phyloP scores from a whole-genome alignment of 192 early-diverging fungal species.

The Coemansia sp. region DNA sequence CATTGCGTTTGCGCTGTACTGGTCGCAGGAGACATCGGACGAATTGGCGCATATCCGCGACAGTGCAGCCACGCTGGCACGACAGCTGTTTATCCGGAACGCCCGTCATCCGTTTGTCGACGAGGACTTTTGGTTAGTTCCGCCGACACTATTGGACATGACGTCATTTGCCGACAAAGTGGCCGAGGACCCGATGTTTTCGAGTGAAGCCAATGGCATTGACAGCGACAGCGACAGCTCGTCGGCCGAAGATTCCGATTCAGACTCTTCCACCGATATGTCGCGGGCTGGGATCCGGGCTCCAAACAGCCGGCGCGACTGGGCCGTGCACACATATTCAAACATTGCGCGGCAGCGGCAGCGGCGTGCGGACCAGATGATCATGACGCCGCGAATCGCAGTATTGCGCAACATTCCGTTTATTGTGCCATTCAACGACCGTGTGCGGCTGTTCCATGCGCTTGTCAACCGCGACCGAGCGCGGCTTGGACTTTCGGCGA shows the following conservation, averaged over 20 bases:
- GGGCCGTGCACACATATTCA: slow-evolving; percentile 56
- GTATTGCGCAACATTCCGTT: slow-evolving; percentile 86
- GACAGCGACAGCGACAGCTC: background rate
- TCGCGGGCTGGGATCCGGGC: slow-evolving; percentile 6
- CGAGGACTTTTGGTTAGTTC: slow-evolving; percentile 49
- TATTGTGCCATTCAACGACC: slow-evolving; percentile 86
- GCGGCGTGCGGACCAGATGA: slow-evolving; percentile 15
- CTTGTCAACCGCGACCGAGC: slow-evolving; percentile 70
- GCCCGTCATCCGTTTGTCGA: slow-evolving; percentile 43
- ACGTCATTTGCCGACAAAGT: slow-evolving; percentile 47
- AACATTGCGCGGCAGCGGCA: slow-evolving; percentile 30
- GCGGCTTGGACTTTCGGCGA: slow-evolving; percentile 18
- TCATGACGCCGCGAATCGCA: slow-evolving; percentile 45
- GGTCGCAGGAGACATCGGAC: slow-evolving; percentile 54
- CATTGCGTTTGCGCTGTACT: slow-evolving; percentile 74
- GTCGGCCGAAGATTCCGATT: slow-evolving; percentile 16
- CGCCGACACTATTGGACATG: slow-evolving; percentile 41
- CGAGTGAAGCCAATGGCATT: slow-evolving; percentile 6
- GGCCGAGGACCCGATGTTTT: slow-evolving; percentile 48
- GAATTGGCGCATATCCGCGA: slow-evolving; percentile 59
- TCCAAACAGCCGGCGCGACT: slow-evolving; percentile 49
- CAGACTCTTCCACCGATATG: slow-evolving; percentile 1
- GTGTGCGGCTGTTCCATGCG: slow-evolving; percentile 80
- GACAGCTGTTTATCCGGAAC: slow-evolving; percentile 63
- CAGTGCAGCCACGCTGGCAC: slow-evolving; percentile 64